These are phyloP conservation scores for Fusarium tupiense DNA, from an alignment of 2,329 filamentous ascomycete genomes.

Conservation along the genomic window DNA sequence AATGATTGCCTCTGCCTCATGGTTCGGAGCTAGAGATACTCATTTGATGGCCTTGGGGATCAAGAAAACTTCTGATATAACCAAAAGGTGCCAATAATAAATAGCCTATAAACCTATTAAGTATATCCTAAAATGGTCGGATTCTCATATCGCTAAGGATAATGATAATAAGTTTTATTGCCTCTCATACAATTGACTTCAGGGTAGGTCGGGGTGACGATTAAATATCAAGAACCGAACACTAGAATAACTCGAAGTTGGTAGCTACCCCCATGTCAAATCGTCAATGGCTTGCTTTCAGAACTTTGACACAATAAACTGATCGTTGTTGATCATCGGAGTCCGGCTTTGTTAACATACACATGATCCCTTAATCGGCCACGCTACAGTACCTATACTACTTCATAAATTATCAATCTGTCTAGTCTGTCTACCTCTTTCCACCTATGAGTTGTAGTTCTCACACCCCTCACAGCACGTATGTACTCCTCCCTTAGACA, in stretches of 20 bases:
- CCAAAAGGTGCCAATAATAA: background rate
- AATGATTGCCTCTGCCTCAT: conserved; percentile 28
- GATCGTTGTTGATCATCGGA: conserved; percentile 1
- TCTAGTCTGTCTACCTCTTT: background rate
- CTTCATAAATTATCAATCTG: background rate
- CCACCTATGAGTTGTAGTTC: background rate
- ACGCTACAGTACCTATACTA: background rate
- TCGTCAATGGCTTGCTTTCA: background rate
- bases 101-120: background rate
- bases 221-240: conserved; percentile 13
- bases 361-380: background rate
- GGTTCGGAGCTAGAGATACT: background rate
- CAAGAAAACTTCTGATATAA: background rate
- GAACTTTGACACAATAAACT: background rate
- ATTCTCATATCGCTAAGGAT: background rate
- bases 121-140: background rate
- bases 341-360: background rate
- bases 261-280: background rate
- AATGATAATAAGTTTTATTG: background rate
- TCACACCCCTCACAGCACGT: conserved; percentile 7
- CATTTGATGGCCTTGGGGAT: background rate
- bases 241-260: background rate
- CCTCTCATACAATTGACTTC: background rate
- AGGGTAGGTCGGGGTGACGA: background rate
- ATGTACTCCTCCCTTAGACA: conserved; percentile 1